These are phyloP conservation scores for Pezicula carpinea DNA, from an alignment of 2,329 filamentous ascomycete genomes.

Conservation along the genomic window DNA sequence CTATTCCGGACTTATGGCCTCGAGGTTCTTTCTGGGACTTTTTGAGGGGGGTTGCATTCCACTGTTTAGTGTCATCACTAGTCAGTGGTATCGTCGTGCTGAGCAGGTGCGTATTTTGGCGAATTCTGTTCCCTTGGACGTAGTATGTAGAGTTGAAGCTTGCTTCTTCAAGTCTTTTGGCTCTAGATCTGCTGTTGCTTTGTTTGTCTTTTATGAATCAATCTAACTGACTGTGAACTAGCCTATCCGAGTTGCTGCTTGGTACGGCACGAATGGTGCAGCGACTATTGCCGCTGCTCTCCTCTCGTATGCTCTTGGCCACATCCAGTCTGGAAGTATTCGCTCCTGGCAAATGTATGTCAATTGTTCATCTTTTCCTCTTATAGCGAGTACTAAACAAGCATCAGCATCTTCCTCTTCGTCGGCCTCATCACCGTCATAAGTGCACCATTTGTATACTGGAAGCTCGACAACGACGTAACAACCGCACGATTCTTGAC, in stretches of 20 bases:
- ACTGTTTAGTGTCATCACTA: slow-evolving; percentile 33
- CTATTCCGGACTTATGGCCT: slow-evolving; percentile 71
- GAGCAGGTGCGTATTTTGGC: slow-evolving; percentile 23
- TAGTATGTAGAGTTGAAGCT: no score
- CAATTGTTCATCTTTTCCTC: background rate
- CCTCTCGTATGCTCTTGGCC: slow-evolving; percentile 28
- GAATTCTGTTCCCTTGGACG: no score
- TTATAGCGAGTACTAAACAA: slow-evolving; percentile 45
- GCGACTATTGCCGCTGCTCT: slow-evolving; percentile 26
- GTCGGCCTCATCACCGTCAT: slow-evolving; percentile 55
- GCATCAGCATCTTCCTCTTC: slow-evolving; percentile 65
- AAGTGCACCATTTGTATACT: slow-evolving; percentile 54
- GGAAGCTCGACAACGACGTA: slow-evolving; percentile 51
- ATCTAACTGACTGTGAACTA: no score
- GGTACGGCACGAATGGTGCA: slow-evolving; percentile 29
- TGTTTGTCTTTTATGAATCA: no score
- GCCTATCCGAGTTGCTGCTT: slow-evolving; percentile 31
- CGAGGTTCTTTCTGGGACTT: slow-evolving; percentile 78
- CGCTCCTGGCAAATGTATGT: slow-evolving; percentile 28
- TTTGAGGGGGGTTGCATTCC: slow-evolving; percentile 57
- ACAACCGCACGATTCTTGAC: slow-evolving; percentile 51
- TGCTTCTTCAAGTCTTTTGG: no score
- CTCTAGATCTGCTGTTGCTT: no score
- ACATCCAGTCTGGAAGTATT: slow-evolving; percentile 41
- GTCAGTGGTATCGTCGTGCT: slow-evolving; percentile 33